Base-by-base conservation (phyloP, 768 basidiomycete genomes). In the Lactarius vividus region DNA sequence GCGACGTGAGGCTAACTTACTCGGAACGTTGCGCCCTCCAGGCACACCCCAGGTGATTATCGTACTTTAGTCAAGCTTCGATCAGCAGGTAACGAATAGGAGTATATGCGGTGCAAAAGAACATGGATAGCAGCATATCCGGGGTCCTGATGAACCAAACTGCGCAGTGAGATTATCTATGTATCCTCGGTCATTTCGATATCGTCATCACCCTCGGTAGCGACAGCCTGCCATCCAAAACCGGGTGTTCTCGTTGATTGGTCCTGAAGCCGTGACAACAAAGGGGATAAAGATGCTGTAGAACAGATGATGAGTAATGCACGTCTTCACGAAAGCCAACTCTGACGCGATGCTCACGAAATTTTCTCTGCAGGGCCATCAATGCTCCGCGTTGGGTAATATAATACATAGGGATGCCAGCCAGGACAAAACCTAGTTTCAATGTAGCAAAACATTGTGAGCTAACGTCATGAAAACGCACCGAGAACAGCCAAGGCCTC, bases 401-500 rank as follows among this genome's bases (percentile, higher is more conserved):
- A 72, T 91, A 94, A 71, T 93, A 95, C 55, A 94, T 82, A 1
- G 93, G 93, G 58, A 95, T 78, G 8, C 93, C 93, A 63, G 84
- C 84, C 40, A 87, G 79, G 16, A 95, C 85, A 70, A 95, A 95
- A 3, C 83, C 92, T 94, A 71, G 8, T 18, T 5, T 46, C 20
- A 23, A 33, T 46, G 56, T 31, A 54, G 31, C 58, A 66, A 31
- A 64, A 59, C n/a, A 15, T 26, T 52, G 31, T 40, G 26, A 49
- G 55, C 52, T 53, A 67, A 49, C 67, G 37, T 66, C 46, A 59
- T 28, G 57, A 55, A 20, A 18, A 78, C 84, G 64, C 71, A 95
- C 94, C 89, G 63, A 97, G 81, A 7, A 94, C 96, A 9, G 94
- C 88, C 7, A 92, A 75, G 0, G 96, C 94, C 74, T 96, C 90